Conservation (phyloP, 345 rosid genomes). For the Eucalyptus leucophloia region DNA sequence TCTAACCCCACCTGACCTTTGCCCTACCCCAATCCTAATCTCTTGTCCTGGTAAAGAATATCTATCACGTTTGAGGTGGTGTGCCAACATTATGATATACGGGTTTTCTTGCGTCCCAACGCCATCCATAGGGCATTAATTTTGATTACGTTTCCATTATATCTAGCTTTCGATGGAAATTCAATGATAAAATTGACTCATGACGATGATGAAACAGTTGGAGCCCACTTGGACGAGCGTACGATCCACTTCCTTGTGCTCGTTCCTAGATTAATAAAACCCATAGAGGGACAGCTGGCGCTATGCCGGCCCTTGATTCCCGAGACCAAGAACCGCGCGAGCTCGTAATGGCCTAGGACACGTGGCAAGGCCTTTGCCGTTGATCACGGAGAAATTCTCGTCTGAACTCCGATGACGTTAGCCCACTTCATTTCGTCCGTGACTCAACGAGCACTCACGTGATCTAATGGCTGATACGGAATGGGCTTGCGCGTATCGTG, state of each 20-base stretch:
- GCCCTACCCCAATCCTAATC: accelerated
- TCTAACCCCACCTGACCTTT: not conserved
- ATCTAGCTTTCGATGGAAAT: not conserved
- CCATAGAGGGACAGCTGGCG: not conserved
- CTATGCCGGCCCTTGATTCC: not conserved
- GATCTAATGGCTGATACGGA: not conserved
- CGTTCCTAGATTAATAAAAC: not conserved
- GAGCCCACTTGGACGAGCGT: not conserved
- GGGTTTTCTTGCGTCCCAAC: not conserved
- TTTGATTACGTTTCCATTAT: not conserved
- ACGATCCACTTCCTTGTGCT: not conserved
- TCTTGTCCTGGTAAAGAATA: not conserved
- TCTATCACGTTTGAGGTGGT: accelerated
- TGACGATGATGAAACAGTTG: not conserved
- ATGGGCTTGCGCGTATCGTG: not conserved
- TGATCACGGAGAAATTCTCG: not conserved
- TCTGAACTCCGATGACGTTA: not conserved
- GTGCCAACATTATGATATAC: accelerated
- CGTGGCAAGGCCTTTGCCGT: not conserved
- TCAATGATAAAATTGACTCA: not conserved
- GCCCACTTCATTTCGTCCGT: not conserved
- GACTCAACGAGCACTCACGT: not conserved
- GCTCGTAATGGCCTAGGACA: not conserved
- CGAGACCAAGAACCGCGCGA: not conserved
- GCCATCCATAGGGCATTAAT: not conserved